Conservation (phyloP, 345 rosid species). For the Syzygium aromaticum region DNA sequence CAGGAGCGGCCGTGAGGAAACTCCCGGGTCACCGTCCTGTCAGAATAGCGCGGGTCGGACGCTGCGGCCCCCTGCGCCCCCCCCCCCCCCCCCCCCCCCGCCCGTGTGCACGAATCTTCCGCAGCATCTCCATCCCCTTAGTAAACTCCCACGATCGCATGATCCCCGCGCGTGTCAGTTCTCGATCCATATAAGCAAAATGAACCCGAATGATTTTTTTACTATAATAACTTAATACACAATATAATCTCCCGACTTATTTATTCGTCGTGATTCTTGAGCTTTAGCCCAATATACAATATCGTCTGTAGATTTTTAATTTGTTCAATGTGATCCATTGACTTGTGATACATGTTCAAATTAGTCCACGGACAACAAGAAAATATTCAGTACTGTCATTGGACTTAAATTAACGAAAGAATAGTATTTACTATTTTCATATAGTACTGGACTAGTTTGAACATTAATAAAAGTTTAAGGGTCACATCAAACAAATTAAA, state of each 20-base stretch:
- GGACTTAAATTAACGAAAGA: rapidly evolving
- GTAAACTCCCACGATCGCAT: neutral
- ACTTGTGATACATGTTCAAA: no score
- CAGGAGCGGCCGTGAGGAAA: neutral
- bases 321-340: no score
- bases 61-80: neutral
- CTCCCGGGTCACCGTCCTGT: rapidly evolving
- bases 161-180: neutral
- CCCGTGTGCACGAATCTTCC: neutral
- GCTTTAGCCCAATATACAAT: no score
- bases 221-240: no score
- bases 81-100: neutral
- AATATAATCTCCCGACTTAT: no score
- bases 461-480: neutral
- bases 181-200: neutral
- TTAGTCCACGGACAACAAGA: no score
- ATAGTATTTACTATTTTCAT: no score
- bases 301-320: no score
- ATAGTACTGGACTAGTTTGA: no score
- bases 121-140: neutral
- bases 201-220: no score
- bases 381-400: no score
- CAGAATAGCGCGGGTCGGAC: neutral
- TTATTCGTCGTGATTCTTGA: no score
- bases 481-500: rapidly evolving